phyloP scores from a whole-genome alignment of 169 alveolate species.

The Babesia sp. region DNA sequence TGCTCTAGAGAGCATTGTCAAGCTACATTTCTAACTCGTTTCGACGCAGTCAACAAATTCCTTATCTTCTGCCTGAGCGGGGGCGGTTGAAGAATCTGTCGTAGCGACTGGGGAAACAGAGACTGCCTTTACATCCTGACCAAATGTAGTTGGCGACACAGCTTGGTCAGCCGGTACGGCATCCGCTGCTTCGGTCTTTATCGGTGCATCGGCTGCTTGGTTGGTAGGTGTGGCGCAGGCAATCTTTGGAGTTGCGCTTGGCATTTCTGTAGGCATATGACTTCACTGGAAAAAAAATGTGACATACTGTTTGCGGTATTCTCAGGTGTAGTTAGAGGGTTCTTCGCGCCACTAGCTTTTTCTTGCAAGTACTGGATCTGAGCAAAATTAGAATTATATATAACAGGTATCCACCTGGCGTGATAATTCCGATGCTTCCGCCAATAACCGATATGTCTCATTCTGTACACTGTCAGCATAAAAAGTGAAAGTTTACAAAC shows the following conservation, averaged over 20 bases:
- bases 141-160: not conserved
- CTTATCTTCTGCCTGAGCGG: not conserved
- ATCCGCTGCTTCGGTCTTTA: not conserved
- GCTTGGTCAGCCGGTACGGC: not conserved
- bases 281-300: not conserved
- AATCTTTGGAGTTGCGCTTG: not conserved
- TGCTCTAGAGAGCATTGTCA: no score
- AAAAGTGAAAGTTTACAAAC: not conserved
- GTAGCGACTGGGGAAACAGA: not conserved
- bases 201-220: not conserved
- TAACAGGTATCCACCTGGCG: constrained; percentile 27
- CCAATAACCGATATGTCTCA: constrained; percentile 64
- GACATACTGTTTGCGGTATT: constrained; percentile 5
- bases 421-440: constrained; percentile 65
- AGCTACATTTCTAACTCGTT: not conserved
- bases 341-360: constrained; percentile 16
- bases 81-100: not conserved
- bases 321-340: constrained; percentile 4
- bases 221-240: not conserved
- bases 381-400: not conserved
- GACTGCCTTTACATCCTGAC: not conserved
- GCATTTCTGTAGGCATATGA: not conserved
- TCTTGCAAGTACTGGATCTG: constrained; percentile 65
- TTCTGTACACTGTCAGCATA: constrained; percentile 1
- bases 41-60: constrained; percentile 12